Conservation (phyloP, 495 filamentous ascomycete species). For the Trypethelium eluteriae region DNA sequence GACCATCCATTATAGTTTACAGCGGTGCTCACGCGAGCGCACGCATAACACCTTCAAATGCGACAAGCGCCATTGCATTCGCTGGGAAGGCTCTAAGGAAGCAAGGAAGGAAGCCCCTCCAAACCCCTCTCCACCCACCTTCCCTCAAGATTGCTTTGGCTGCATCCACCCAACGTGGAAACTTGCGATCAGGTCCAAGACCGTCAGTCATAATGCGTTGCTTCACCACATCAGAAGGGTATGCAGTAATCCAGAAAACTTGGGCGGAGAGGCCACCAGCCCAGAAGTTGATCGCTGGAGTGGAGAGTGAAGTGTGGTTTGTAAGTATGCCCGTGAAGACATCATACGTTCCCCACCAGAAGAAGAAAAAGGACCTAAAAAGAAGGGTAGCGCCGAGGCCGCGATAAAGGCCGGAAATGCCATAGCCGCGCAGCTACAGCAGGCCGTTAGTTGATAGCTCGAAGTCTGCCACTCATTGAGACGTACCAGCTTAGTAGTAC, state of each 20-base stretch:
- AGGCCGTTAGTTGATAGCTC: not conserved
- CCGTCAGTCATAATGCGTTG: constrained; percentile 95
- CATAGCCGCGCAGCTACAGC: constrained; percentile 49
- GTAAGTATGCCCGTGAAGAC: constrained; percentile 62
- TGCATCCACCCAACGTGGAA: constrained; percentile 71
- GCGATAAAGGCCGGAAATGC: constrained; percentile 72
- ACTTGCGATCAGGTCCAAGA: constrained; percentile 63
- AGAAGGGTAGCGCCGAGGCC: constrained; percentile 77
- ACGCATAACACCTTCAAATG: constrained; percentile 89
- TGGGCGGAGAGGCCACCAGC: constrained; percentile 88
- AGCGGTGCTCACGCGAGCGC: constrained; percentile 46
- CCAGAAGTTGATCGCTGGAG: constrained; percentile 89
- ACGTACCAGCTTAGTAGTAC: constrained; percentile 59
- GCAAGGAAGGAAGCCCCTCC: constrained; percentile 89
- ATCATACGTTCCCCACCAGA: constrained; percentile 94
- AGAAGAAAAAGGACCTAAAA: constrained; percentile 91
- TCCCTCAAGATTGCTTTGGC: constrained; percentile 68
- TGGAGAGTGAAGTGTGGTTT: constrained; percentile 59
- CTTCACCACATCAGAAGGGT: constrained; percentile 93
- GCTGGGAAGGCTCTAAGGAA: constrained; percentile 92
- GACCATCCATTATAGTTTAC: too few species aligned
- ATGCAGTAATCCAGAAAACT: constrained; percentile 85
- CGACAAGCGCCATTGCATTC: constrained; percentile 87
- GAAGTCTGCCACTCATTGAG: not conserved
- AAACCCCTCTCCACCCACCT: constrained; percentile 70